These are phyloP conservation scores for Incumbomyces lentus DNA, from an alignment of 2,329 filamentous ascomycete genomes.

Conservation along the genomic window DNA sequence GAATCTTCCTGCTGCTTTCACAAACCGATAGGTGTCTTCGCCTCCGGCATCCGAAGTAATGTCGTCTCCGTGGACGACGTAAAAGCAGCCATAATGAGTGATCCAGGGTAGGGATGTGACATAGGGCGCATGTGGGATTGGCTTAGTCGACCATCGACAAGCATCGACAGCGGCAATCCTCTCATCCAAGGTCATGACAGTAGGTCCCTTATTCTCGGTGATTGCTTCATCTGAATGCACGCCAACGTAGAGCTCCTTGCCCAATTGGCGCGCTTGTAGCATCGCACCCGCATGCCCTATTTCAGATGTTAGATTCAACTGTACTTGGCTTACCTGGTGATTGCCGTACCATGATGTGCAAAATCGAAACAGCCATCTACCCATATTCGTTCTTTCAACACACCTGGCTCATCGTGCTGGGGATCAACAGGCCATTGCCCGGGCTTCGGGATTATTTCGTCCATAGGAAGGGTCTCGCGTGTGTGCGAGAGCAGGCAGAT, in stretches of 20 bases:
- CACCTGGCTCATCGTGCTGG: conserved; percentile 44
- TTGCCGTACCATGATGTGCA: conserved; percentile 71
- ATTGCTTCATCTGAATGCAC: conserved; percentile 95
- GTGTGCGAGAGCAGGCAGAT: no score
- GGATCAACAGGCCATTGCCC: conserved; percentile 57
- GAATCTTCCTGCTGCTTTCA: conserved; percentile 88
- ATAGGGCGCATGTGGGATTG: conserved; percentile 79
- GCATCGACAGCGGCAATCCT: conserved; percentile 83
- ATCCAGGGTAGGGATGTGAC: conserved; percentile 93
- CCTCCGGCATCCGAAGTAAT: conserved; percentile 90
- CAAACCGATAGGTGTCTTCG: conserved; percentile 94
- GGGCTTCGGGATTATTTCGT: conserved; percentile 34
- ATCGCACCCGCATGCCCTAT: conserved; percentile 90
- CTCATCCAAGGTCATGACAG: conserved; percentile 89
- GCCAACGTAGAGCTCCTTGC: conserved; percentile 78
- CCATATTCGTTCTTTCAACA: conserved; percentile 72
- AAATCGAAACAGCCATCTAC: conserved; percentile 99
- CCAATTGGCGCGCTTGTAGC: conserved; percentile 86
- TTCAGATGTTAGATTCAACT: conserved; percentile 4
- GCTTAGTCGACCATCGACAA: conserved; percentile 85
- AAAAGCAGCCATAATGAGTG: conserved; percentile 86
- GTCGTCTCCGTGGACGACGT: conserved; percentile 93
- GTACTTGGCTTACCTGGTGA: conserved; percentile 8
- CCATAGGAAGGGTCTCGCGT: background rate
- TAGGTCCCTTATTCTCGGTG: conserved; percentile 91